phyloP scores from a whole-genome alignment of 768 basidiomycete genomes.

The Mycena belliarum region DNA sequence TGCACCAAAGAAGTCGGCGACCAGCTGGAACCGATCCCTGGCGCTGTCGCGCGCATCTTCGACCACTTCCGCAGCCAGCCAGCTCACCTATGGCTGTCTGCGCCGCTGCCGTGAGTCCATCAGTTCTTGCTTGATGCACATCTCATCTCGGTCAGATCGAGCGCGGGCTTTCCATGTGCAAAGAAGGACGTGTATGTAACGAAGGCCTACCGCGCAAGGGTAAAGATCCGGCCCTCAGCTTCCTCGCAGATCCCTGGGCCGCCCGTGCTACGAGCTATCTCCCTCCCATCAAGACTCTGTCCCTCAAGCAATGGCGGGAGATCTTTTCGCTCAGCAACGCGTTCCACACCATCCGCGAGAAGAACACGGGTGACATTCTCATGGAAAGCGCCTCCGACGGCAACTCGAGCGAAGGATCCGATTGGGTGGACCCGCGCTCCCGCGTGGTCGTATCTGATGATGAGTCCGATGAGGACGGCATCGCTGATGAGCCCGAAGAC shows the following conservation, averaged over 20 bases:
- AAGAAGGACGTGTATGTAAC: not conserved
- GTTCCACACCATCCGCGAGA: not conserved
- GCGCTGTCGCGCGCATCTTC: not conserved
- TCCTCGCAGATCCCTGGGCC: not conserved
- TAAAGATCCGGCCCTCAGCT: not conserved
- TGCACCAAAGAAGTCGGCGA: not conserved
- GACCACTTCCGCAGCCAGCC: not conserved
- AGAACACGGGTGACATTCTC: too few relatives aligned
- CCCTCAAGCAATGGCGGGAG: not conserved
- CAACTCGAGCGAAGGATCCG: not conserved
- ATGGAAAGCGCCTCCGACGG: not conserved
- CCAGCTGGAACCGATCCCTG: not conserved
- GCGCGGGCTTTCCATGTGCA: not conserved
- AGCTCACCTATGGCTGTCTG: not conserved
- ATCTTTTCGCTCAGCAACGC: not conserved
- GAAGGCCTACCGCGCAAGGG: not conserved
- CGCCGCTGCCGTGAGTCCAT: not conserved
- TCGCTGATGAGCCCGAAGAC: too few relatives aligned
- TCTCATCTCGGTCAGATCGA: not conserved
- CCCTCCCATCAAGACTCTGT: not conserved
- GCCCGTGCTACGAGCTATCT: not conserved
- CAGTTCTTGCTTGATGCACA: not conserved
- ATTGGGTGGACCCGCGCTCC: not conserved
- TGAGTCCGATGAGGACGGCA: too few relatives aligned
- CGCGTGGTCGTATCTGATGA: not conserved